These are phyloP conservation scores for Pleurotus platypus DNA, from an alignment of 768 basidiomycete genomes.

Conservation along the genomic window DNA sequence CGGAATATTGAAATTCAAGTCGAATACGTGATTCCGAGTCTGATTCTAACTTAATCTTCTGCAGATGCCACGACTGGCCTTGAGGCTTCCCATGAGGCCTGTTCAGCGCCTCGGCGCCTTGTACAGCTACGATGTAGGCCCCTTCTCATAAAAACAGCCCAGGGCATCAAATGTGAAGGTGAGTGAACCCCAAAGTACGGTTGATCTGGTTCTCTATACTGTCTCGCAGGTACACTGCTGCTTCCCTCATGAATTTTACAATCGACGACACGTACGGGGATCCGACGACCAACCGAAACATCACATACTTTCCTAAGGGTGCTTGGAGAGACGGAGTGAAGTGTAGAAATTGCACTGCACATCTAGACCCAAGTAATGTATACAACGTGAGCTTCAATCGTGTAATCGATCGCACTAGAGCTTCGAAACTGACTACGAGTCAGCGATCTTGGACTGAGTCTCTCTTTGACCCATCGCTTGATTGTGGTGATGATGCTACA, in stretches of 20 bases:
- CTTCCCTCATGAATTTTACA: constrained; percentile 30
- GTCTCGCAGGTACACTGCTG: not conserved
- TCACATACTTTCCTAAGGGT: constrained; percentile 27
- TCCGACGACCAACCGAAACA: constrained; percentile 21
- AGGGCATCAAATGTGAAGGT: too few species aligned
- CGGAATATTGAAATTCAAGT: too few species aligned
- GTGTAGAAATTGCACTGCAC: constrained; percentile 23
- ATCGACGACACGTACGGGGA: constrained; percentile 38
- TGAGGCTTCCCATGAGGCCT: too few species aligned
- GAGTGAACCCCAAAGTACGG: too few species aligned
- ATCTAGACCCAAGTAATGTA: constrained; percentile 16
- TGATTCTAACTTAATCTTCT: too few species aligned
- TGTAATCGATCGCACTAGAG: not conserved
- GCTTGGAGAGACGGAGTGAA: constrained; percentile 27
- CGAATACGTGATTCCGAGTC: too few species aligned
- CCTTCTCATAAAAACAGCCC: too few species aligned
- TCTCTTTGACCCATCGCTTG: constrained; percentile 12
- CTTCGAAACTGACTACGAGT: not conserved
- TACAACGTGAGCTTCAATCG: constrained; percentile 8
- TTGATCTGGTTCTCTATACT: too few species aligned
- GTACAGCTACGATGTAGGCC: too few species aligned
- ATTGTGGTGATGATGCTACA: constrained; percentile 13
- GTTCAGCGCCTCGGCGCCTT: too few species aligned
- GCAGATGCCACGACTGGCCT: too few species aligned
- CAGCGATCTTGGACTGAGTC: constrained; percentile 8